Base-by-base conservation (phyloP, 768 basidiomycete species). In the Lactarius quietus region DNA sequence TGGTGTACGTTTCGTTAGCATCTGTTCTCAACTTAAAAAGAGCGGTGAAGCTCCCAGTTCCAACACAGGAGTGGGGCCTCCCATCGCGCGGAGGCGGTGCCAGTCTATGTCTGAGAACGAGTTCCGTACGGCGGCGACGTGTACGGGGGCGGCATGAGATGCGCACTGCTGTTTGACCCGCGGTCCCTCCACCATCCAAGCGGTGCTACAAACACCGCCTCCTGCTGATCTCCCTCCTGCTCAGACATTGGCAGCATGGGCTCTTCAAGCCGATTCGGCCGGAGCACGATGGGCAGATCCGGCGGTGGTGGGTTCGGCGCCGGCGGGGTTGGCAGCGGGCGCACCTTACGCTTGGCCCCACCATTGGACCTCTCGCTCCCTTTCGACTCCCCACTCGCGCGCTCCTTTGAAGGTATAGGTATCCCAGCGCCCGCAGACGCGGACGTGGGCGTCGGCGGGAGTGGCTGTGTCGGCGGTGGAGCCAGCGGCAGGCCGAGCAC, bases 61-160 rank as follows among this genome's bases (percentile, higher is more conserved):
- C 45, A 26, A 15, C 15, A 26, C 14, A 26, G 15, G 3, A 28
- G 26, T 23, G 26, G 14, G 26, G 48, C 48, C 14, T 26, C n/a
- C 48, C 10, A 48, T 48, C 45, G 45, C 23, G 45, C 38, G 38
- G 6, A 36, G 6, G 45, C 45, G 23, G 45, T 54, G 29, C 28
- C 3, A 17, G 26, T 28, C 28, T 28, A 33, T 38, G 33, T 1
- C 3, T 12, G 35, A 7, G 23, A 15, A 12, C n/a, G 31, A 23
- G 10, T 15, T 33, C 20, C 36, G 7, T 55, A 17, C 35, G 23
- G 23, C 5, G 14, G 48, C 15, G 55, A 57, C 12, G 55, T 35
- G 35, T 66, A 66, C 6, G 65, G 65, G 1, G 65, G 64, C 6
- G 59, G 64, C 28, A 52, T 7, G 20, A 12, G 4, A 6, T 58